Base-by-base conservation (phyloP, 129 eudicot species). In the Silybum marianum region DNA sequence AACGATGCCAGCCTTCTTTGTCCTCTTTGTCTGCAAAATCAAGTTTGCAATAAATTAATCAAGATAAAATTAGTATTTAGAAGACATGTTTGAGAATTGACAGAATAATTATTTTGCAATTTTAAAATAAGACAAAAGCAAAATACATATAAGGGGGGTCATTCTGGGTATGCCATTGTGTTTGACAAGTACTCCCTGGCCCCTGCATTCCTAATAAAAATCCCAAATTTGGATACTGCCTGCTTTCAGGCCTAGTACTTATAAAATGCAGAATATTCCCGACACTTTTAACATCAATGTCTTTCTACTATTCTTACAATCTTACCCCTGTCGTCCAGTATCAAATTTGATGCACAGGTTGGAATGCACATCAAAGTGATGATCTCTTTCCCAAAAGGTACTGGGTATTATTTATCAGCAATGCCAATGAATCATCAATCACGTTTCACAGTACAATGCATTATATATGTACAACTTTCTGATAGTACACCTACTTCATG, bases 1-100 rank as follows among this genome's bases (percentile, higher is more conserved):
- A 26, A 89, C 93, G 62, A 89, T 89, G 6, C 93, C 93, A 3
- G 90, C 93, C 90, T 90, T 90, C 93, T 90, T 90, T 48, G 93
- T 90, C 69, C 91, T 85, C 89, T 90, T 90, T 32, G 94, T 89
- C 94, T 90, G 85, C 82, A 81, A 10, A 10, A 69, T 54, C 9
- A 75, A 28, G 23, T 48, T 74, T 44, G 36, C 68, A 75, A 68
- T 0, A 42, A 69, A 65, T 18, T 79, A 78, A 18, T 72, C 75
- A 39, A 81, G 9, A 32, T 7, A 84, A 22, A 79, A 63, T 12
- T 28, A 62, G 6, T 1, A 24, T 4, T 40, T 14, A 65, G 8
- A 26, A 19, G 1, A 30, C 16, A 18, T 1, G 0, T 18, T 36
- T 9, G 24, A 38, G 9, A 71, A 7, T 19, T 9, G 26, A 13